Evolutionary conservation across 2,329 filamentous ascomycete species (phyloP), one percentile per base, ranked within the genome.

Genomic region (Mariannaea sp.): DNA sequence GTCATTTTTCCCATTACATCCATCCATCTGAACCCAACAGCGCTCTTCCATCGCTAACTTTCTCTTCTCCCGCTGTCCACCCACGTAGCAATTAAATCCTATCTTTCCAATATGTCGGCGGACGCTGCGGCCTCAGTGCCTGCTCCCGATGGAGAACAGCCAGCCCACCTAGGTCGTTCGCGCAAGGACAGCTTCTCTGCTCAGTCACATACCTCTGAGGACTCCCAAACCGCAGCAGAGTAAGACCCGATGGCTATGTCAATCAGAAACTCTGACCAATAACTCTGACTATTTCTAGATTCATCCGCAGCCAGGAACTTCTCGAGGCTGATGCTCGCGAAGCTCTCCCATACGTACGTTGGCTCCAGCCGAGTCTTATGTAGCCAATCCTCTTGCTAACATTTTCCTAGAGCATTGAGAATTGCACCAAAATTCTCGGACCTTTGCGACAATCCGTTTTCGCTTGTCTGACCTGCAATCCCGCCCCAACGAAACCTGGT

Each of bases 321-420:
- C 86, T 99, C 47, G 94, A 99, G 75, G 90, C 90, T 16, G 94
- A 99, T 75, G 94, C 94, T 40, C 91, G 92, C 64, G 93, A 99
- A 78, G 90, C 90, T 56, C 82, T 99, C 6, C 94, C 94, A 61
- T 99, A 96, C 70, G 91, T 95, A 76, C 66, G 84, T 30, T 66
- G n/a, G 27, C 26, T 22, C 24, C 16, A 8, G 30, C 10, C 42
- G 20, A 7, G 24, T 27, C 20, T 38, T n/a, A 40, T 12, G 17
- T 24, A 2, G 5, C 38, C 53, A 32, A 41, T 57, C 26, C 53
- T 42, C 22, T 12, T 36, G n/a, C 66, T 70, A 6, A 70, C 49
- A 12, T 17, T 22, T 5, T 9, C 26, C 1, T 61, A 95, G 90
- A 92, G 94, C 74, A 97, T 97, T 70, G 90, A 96, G 65, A 87